These are phyloP conservation scores for Dendrobium chrysotoxum DNA, from an alignment of 106 monocot species.

Conservation along the genomic window DNA sequence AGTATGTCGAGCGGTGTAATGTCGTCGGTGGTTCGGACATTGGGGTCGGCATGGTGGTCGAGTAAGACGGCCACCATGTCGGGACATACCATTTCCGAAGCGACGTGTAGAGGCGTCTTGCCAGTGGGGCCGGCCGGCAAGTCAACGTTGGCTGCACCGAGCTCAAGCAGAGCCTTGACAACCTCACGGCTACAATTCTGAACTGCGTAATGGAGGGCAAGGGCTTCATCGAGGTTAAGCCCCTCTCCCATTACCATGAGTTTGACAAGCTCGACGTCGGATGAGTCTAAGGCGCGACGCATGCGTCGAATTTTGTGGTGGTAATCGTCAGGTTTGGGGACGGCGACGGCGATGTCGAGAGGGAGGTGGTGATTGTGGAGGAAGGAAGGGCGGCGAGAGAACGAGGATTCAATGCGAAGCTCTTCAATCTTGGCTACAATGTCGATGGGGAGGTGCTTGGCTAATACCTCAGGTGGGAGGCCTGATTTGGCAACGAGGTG, in stretches of 20 bases:
- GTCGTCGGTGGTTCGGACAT: slow-evolving; percentile 61
- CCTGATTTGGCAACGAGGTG: slow-evolving; percentile 90
- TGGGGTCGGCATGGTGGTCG: slow-evolving; percentile 97
- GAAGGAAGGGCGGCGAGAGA: slow-evolving; percentile 26
- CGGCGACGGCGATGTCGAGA: slow-evolving; percentile 5
- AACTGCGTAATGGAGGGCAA: slow-evolving; percentile 87
- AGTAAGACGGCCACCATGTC: slow-evolving; percentile 95
- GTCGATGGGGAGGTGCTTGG: slow-evolving; percentile 92
- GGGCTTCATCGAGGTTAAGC: slow-evolving; percentile 80
- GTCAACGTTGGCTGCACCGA: slow-evolving; percentile 91
- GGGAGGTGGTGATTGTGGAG: slow-evolving; percentile 11
- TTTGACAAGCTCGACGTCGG: slow-evolving; percentile 93
- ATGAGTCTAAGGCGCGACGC: slow-evolving; percentile 93
- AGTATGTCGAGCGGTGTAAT: slow-evolving; percentile 83
- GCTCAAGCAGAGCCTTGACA: slow-evolving; percentile 85
- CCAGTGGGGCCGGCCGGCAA: slow-evolving; percentile 68
- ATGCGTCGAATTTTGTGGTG: slow-evolving; percentile 91
- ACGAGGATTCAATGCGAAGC: slow-evolving; percentile 63
- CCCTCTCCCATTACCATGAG: slow-evolving; percentile 96
- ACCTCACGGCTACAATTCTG: slow-evolving; percentile 87
- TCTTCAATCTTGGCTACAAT: slow-evolving; percentile 80
- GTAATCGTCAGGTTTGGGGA: slow-evolving; percentile 37
- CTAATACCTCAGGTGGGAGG: slow-evolving; percentile 80
- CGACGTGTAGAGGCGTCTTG: slow-evolving; percentile 81
- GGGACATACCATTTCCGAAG: slow-evolving; percentile 86